phyloP scores from a whole-genome alignment of 371 early-diverging fungal species.

The Mucor racemosus region DNA sequence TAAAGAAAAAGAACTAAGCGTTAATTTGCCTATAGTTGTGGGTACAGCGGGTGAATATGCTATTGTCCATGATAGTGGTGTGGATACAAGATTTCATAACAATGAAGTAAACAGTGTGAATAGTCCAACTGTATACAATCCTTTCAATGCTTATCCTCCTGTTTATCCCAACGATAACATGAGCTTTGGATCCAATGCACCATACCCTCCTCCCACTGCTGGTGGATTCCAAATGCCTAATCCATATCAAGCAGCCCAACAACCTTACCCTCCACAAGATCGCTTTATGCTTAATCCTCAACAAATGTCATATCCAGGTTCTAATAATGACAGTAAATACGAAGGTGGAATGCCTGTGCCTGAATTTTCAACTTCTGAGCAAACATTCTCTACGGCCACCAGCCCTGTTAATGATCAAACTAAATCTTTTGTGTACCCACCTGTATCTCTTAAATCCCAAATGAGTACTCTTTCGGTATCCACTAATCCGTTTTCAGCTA shows the following conservation, averaged over 20 bases:
- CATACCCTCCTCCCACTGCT: not conserved
- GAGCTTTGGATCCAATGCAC: not conserved
- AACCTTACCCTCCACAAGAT: not conserved
- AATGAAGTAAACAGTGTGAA: not conserved
- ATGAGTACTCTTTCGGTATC: not conserved
- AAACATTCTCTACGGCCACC: not conserved
- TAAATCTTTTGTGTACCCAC: not conserved
- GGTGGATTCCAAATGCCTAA: slow-evolving; percentile 20
- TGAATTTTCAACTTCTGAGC: not conserved
- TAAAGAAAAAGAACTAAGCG: slow-evolving; percentile 8
- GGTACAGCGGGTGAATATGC: slow-evolving; percentile 12
- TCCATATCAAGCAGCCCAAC: not conserved
- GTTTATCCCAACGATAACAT: not conserved
- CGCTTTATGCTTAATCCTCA: not conserved
- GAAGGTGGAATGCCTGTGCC: slow-evolving; percentile 1
- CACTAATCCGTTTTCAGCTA: not conserved
- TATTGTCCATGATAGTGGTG: not conserved
- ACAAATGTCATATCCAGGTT: not conserved
- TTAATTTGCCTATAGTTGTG: slow-evolving; percentile 14
- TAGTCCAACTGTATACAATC: not conserved
- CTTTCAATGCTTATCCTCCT: not conserved
- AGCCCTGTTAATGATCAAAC: not conserved
- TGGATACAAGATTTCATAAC: not conserved
- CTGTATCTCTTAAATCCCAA: not conserved
- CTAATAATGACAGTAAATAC: not conserved